Evolutionary conservation across 345 rosid species (phyloP).

Genomic region (Mangifera indica): DNA sequence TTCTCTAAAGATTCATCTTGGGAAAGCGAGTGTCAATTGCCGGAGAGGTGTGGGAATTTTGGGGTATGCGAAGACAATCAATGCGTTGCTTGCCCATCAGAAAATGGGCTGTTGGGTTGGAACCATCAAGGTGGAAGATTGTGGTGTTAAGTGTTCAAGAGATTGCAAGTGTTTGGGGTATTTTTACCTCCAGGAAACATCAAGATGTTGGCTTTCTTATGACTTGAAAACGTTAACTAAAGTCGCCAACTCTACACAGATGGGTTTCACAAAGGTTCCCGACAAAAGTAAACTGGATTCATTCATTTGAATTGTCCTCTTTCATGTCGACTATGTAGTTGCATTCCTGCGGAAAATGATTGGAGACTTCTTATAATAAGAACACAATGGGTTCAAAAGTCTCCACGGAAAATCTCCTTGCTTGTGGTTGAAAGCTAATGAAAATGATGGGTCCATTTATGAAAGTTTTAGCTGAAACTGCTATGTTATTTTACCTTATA

Average conservation of each 20-base stretch:
- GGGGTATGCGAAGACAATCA: constrained; percentile 50
- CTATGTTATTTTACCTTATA: too few relatives aligned
- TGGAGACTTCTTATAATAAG: too few relatives aligned
- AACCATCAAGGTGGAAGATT: constrained; percentile 38
- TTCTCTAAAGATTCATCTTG: constrained; percentile 20
- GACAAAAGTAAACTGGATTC: background rate
- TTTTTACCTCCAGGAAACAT: constrained; percentile 43
- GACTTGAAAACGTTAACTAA: constrained; percentile 51
- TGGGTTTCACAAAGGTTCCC: constrained; percentile 37
- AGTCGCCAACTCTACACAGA: constrained; percentile 30
- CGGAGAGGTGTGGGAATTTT: constrained; percentile 42
- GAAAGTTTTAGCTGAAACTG: too few relatives aligned
- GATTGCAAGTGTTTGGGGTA: constrained; percentile 68
- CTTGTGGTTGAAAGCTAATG: too few relatives aligned
- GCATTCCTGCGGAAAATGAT: too few relatives aligned
- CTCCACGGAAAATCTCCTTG: too few relatives aligned
- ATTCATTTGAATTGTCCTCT: too few relatives aligned
- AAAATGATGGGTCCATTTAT: too few relatives aligned
- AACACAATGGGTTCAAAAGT: too few relatives aligned
- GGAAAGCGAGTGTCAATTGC: constrained; percentile 43
- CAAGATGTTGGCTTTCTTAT: constrained; percentile 56
- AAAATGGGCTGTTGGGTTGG: constrained; percentile 44
- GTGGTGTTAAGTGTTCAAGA: constrained; percentile 46
- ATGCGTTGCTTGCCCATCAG: constrained; percentile 55
- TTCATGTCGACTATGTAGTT: too few relatives aligned